Percentiles rank a stretch among this genome's conserved stretches.
Conservation (phyloP, 768 basidiomycete genomes). For the Dioszegia aurantiaca region DNA sequence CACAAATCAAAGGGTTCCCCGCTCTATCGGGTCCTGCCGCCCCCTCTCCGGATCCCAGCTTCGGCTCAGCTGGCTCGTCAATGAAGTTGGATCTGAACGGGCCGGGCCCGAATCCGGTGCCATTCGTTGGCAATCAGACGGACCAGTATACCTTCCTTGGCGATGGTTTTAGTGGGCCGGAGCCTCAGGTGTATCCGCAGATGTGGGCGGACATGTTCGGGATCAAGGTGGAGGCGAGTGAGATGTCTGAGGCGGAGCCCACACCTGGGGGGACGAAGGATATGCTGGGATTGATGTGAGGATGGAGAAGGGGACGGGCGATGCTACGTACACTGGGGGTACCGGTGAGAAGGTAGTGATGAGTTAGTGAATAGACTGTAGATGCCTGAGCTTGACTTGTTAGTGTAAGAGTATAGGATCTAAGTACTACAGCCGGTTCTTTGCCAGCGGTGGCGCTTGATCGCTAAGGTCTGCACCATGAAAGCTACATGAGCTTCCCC, state of each 20-base stretch:
- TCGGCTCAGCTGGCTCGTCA: background rate
- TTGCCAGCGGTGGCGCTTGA: too few species aligned
- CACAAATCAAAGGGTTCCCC: constrained; percentile 38
- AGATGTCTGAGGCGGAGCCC: background rate
- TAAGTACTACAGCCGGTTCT: too few species aligned
- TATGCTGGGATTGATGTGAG: background rate
- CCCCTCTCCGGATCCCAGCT: background rate
- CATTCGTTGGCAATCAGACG: background rate
- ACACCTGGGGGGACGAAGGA: background rate
- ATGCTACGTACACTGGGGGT: too few species aligned
- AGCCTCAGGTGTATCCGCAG: constrained; percentile 30
- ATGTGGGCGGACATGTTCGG: constrained; percentile 47
- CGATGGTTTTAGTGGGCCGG: constrained; percentile 28
- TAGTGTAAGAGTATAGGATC: too few species aligned
- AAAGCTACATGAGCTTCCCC: too few species aligned
- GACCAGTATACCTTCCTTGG: constrained; percentile 4
- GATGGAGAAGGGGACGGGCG: background rate
- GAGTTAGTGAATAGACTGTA: too few species aligned
- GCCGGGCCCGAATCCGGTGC: background rate
- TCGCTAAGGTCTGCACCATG: too few species aligned
- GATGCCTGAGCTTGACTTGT: too few species aligned
- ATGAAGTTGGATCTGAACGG: background rate
- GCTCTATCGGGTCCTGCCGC: background rate
- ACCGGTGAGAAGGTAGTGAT: too few species aligned
- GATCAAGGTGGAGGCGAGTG: constrained; percentile 32